Percentiles rank a stretch among this genome's conserved stretches.
Conservation (phyloP, 192 early-diverging fungal species). For the Backusella macrospora region DNA sequence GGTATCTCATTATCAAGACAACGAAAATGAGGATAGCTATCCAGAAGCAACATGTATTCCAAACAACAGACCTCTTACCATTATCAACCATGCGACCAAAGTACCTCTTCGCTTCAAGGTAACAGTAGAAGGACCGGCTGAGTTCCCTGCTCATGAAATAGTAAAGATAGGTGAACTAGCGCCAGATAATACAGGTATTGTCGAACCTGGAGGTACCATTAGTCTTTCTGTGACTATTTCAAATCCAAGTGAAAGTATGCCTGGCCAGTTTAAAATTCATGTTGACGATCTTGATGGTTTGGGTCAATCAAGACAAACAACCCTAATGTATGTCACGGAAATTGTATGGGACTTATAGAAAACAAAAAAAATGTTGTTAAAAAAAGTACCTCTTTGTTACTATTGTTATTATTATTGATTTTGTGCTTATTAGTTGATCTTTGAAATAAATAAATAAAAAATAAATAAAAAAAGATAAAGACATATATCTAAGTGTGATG, state of each 20-base stretch:
- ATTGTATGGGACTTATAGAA: constrained; percentile 35
- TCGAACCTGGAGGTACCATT: constrained; percentile 64
- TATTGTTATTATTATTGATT: neutral
- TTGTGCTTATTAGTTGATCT: neutral
- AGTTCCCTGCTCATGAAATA: constrained; percentile 65
- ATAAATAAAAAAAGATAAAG: neutral
- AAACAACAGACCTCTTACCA: constrained; percentile 41
- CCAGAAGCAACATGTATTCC: constrained; percentile 27
- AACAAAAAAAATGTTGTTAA: neutral
- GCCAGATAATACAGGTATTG: constrained; percentile 54
- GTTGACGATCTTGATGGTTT: constrained; percentile 72
- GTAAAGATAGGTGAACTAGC: constrained; percentile 62
- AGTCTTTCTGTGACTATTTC: constrained; percentile 60
- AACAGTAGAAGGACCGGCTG: constrained; percentile 74
- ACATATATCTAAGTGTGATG: neutral
- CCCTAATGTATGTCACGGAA: constrained; percentile 69
- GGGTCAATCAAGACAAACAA: constrained; percentile 57
- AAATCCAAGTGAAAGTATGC: constrained; percentile 67
- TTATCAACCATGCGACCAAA: constrained; percentile 67
- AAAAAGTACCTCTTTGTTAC: neutral
- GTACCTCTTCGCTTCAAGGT: constrained; percentile 71
- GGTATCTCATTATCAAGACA: constrained; percentile 48
- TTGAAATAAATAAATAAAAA: neutral
- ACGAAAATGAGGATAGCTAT: constrained; percentile 21
- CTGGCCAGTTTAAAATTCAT: constrained; percentile 76